Conservation (phyloP, 164 flowering plant species). For the Macadamia tetraphylla region DNA sequence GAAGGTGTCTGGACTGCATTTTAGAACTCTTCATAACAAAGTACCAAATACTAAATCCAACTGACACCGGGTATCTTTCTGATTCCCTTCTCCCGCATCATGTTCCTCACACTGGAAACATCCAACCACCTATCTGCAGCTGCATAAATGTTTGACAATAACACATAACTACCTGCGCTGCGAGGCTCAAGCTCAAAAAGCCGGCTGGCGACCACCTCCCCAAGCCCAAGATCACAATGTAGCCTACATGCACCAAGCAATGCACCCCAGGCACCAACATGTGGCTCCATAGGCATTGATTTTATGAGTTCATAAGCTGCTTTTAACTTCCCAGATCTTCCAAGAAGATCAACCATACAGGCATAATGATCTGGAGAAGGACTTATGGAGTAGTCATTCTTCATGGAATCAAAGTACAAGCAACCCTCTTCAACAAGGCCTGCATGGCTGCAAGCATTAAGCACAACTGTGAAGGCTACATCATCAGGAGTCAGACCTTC, state of each 20-base stretch:
- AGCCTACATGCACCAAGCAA: slow-evolving; percentile 58
- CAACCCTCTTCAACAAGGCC: slow-evolving; percentile 67
- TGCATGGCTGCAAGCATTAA: slow-evolving; percentile 53
- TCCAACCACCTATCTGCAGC: slow-evolving; percentile 51
- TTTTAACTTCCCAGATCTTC: slow-evolving; percentile 43
- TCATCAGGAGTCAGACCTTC: slow-evolving; percentile 54
- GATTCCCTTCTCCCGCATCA: slow-evolving; percentile 45
- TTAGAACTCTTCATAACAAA: too few relatives aligned
- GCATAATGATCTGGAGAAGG: slow-evolving; percentile 65
- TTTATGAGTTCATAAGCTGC: slow-evolving; percentile 51
- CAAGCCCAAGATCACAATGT: slow-evolving; percentile 41
- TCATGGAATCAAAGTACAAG: slow-evolving; percentile 37
- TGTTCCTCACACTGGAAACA: slow-evolving; percentile 38
- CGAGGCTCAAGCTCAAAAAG: slow-evolving; percentile 56
- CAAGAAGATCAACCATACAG: slow-evolving; percentile 58
- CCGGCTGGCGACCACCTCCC: slow-evolving; percentile 37
- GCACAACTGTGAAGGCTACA: slow-evolving; percentile 61
- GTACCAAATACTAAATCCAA: slow-evolving; percentile 25
- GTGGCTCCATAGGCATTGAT: slow-evolving; percentile 47
- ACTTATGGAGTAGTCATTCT: slow-evolving; percentile 25
- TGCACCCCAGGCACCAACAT: slow-evolving; percentile 66
- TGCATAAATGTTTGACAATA: slow-evolving; percentile 62
- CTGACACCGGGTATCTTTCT: slow-evolving; percentile 46
- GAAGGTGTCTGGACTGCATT: too few relatives aligned
- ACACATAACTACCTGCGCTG: slow-evolving; percentile 49